Evolutionary conservation across 805 yeast species (phyloP).

Genomic region (Schizosaccharomyces octosporus): DNA sequence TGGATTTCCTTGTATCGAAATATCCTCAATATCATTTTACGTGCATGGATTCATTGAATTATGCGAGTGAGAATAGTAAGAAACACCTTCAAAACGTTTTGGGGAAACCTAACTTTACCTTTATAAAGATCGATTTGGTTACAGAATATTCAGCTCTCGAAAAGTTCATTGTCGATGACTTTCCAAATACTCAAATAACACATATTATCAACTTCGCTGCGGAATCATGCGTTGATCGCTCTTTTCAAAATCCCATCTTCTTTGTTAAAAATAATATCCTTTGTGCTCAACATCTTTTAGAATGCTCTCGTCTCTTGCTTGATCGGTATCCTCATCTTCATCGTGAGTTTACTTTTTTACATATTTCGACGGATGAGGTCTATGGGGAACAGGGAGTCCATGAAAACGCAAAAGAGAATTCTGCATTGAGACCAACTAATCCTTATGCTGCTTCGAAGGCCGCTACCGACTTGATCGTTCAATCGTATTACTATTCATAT

Average conservation of each 20-base stretch:
- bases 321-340: not conserved
- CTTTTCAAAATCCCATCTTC: not conserved
- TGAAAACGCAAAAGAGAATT: not conserved
- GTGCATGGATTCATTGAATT: not conserved
- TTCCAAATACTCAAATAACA: not conserved
- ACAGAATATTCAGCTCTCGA: not conserved
- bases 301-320: not conserved
- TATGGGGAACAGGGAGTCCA: not conserved
- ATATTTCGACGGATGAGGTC: not conserved
- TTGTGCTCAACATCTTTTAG: not conserved
- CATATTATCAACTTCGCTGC: not conserved
- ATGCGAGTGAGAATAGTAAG: not conserved
- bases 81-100: not conserved
- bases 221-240: not conserved
- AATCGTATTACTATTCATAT: not conserved
- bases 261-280: not conserved
- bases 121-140: not conserved
- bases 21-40: not conserved
- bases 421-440: not conserved
- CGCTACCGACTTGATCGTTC: not conserved
- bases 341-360: not conserved
- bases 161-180: not conserved
- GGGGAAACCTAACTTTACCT: not conserved
- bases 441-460: not conserved
- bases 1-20: not conserved